Conservation (phyloP, 2,329 filamentous ascomycete genomes). For the Calonectria honghensis region DNA sequence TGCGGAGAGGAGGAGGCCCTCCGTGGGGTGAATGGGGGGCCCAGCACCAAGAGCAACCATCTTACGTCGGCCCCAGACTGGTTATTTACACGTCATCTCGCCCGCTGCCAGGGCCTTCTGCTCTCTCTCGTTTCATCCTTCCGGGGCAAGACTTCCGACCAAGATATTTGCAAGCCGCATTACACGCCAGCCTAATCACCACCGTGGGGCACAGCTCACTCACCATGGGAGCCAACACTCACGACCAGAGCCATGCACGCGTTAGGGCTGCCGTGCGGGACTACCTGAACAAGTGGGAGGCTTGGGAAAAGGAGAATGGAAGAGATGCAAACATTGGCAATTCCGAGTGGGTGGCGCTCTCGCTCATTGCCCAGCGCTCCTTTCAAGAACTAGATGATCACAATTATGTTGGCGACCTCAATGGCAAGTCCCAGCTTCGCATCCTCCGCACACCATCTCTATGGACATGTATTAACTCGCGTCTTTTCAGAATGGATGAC, state of each 20-base stretch:
- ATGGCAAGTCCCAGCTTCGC: slow-evolving; percentile 48
- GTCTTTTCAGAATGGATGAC: slow-evolving; percentile 42
- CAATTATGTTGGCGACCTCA: slow-evolving; percentile 57
- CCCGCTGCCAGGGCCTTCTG: not conserved
- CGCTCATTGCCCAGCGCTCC: slow-evolving; percentile 59
- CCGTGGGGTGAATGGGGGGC: slow-evolving; percentile 20
- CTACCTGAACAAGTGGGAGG: slow-evolving; percentile 51
- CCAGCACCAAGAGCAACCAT: not conserved
- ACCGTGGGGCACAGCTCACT: not conserved
- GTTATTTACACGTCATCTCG: slow-evolving; percentile 11
- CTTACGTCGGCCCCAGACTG: not conserved
- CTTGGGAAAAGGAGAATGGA: slow-evolving; percentile 56
- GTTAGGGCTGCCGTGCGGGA: slow-evolving; percentile 12
- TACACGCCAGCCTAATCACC: not conserved
- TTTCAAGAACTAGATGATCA: slow-evolving; percentile 51
- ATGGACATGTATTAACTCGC: not conserved
- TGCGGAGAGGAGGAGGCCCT: slow-evolving; percentile 19
- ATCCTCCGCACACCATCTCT: not conserved
- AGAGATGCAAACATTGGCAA: not conserved
- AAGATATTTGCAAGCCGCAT: not conserved
- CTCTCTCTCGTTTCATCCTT: not conserved
- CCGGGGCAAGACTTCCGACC: not conserved
- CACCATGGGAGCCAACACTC: slow-evolving; percentile 20
- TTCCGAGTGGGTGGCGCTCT: slow-evolving; percentile 60
- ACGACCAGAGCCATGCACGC: not conserved